Base-by-base conservation (phyloP, 805 yeast genomes). In the Debaryomyces prosopidis region DNA sequence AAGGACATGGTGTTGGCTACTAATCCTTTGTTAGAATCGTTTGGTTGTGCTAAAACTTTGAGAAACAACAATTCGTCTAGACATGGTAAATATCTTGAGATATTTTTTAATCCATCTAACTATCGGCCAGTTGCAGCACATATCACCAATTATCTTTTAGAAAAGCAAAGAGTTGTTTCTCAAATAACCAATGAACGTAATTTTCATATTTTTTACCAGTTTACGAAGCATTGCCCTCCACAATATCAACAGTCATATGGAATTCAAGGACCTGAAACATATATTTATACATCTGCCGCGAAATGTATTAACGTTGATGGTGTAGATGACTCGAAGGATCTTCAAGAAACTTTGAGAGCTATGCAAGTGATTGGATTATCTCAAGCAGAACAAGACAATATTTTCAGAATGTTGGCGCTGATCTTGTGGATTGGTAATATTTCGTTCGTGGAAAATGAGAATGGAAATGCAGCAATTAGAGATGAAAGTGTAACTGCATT, bases 1-100 rank as follows among this genome's bases (percentile, higher is more conserved):
- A 94, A 91, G 65, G 97, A 94, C 60, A 94, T 94, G 95, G 98
- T 94, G 9, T 75, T 94, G 52, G 99, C 99, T 14, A 94, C 99
- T 2, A 94, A 94, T 63, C 97, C 97, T 5, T 73, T 89, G 46
- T 76, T 89, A 56, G 97, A 89, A 65, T 84, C 95, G 0, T 89
- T 89, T 64, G 97, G 97, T 15, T 89, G 96, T 76, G 96, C 97
- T 19, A 89, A 89, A 64, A 89, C 97, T 0, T 73, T 89, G 54
- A 78, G 96, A 60, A 89, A 89, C 63, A 86, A 89, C 69, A 89
- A 89, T 66, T 86, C 94, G 17, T 88, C 96, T 8, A 79, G 97
- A 59, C 96, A 89, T 67, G 97, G 97, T 39, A 89, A 89, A 66
- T 94, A 94, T 66, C 75, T 94, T 38, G 97, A 94, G 67, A 94